Evolutionary conservation across 2,329 filamentous ascomycete species (phyloP), one percentile per base, ranked within the genome.

Genomic region (Emergomyces africanus): DNA sequence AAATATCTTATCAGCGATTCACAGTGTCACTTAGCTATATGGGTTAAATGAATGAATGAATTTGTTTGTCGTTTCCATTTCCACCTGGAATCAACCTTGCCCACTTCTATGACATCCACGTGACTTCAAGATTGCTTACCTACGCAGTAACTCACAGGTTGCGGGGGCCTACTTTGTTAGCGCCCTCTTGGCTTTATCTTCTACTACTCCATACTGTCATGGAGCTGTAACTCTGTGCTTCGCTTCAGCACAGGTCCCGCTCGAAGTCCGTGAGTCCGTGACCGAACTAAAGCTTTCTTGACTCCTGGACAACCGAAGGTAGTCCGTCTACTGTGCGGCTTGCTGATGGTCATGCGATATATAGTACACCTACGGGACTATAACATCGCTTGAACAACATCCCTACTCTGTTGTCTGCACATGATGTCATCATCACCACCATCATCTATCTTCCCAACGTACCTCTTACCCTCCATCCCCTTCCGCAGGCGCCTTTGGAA

Each of bases 401-500:
- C 23, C 44, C 33, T 20, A 33, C 18, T 5, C 33, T 35, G 33
- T 8, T 35, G 5, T 8, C 4, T 35, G 12, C 30, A 54, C 50
- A 54, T 37, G 33, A 37, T 54, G 50, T 39, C 50, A 54, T 37
- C 50, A 39, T 51, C 50, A 39, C 25, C 50, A 54, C 23, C 50
- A 39, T 51, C 50, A 39, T 63, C 72, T 15, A 63, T 77, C 62
- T 81, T 82, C 69, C 78, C 79, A 18, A 76, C 74, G 44, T 82
- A 79, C 64, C 72, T 82, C 50, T 69, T 80, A 58, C 77, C 77
- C 9, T 74, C 78, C 15, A 67, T 76, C 4, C 72, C 77, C 14
- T 80, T 81, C 68, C 76, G 75, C 42, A 70, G 75, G 50, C 66
- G 58, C 35, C 59, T 61, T 39, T 61, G 57, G 14, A 58, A 59